These are phyloP conservation scores for Fonsecaea monophora DNA, from an alignment of 2,329 filamentous ascomycete species.

Conservation along the genomic window DNA sequence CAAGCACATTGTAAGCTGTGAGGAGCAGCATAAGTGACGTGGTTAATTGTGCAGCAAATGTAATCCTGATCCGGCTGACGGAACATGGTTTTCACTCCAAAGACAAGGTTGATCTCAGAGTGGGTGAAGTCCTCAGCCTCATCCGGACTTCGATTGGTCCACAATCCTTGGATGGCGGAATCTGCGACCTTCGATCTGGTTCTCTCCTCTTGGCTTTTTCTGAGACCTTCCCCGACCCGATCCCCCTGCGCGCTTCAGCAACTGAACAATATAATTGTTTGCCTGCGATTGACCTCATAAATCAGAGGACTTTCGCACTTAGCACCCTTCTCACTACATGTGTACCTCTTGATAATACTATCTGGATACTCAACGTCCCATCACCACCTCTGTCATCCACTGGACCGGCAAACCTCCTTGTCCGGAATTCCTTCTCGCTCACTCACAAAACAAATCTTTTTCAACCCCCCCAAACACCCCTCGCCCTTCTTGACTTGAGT, in stretches of 20 bases:
- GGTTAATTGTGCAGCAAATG: not conserved
- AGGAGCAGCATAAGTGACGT: not conserved
- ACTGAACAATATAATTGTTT: constrained; percentile 9
- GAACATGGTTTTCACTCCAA: not conserved
- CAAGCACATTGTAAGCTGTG: not conserved
- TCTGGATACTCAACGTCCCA: not conserved
- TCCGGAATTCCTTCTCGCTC: not conserved
- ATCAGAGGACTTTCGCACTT: not conserved
- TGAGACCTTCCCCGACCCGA: constrained; percentile 5
- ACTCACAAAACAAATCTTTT: constrained; percentile 13
- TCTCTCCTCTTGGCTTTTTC: constrained; percentile 3
- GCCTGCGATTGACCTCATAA: constrained; percentile 6
- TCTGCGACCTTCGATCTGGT: constrained; percentile 7
- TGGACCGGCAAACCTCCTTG: constrained; percentile 5
- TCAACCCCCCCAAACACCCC: not conserved
- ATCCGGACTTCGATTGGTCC: constrained; percentile 1
- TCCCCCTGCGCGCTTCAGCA: not conserved
- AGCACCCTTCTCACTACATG: not conserved
- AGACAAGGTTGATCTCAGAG: not conserved
- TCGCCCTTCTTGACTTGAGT: not conserved
- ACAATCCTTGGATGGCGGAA: not conserved
- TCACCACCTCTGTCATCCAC: constrained; percentile 5
- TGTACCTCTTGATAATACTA: not conserved
- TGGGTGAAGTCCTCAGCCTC: not conserved
- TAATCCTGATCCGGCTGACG: not conserved